Base-by-base conservation (phyloP, 2,329 filamentous ascomycete species). In the Pseudocercospora crystallina region DNA sequence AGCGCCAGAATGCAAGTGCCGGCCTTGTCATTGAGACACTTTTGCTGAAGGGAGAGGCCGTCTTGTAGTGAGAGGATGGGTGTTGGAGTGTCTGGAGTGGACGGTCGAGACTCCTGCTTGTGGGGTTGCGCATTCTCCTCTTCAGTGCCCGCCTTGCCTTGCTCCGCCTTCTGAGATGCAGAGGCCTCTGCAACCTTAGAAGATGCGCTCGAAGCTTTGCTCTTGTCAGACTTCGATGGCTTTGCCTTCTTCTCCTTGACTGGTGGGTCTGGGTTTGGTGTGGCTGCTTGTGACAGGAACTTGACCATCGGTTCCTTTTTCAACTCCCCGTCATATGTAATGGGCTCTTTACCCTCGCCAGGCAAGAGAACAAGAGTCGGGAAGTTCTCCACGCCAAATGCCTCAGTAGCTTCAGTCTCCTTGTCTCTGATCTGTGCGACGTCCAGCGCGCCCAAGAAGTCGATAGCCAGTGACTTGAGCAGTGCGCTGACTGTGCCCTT, bases 401-500 rank as follows among this genome's bases (percentile, higher is more conserved):
- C 81, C 52, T 87, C 80, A 3, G 89, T 82, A 0, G 85, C 80
- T 35, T 78, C 80, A 46, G 79, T 79, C 70, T 96, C 89, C 71
- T 91, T 95, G 73, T 86, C 80, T 50, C 90, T 83, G 48, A 96
- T 80, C 71, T 97, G 92, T 8, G 84, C 92, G 32, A 99, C 78
- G 3, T 81, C 79, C 56, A 97, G 83, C 49, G 83, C 82, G 32
- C 85, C 90, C 20, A 94, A 78, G 71, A 92, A 99, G 67, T 97
- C 94, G 62, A 96, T 90, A 5, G 94, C 91, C 47, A 97, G 71
- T 54, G 90, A 85, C 69, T 87, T 88, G 58, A 96, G 74, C 17
- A 96, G 77, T 9, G 90, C 83, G 67, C 89, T 92, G 0, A 89
- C 92, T 5, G 87, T 86, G 15, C 90, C 90, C 76, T 97, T 99